Conservation (phyloP, 2,329 filamentous ascomycete species). For the Fusarium coicis region DNA sequence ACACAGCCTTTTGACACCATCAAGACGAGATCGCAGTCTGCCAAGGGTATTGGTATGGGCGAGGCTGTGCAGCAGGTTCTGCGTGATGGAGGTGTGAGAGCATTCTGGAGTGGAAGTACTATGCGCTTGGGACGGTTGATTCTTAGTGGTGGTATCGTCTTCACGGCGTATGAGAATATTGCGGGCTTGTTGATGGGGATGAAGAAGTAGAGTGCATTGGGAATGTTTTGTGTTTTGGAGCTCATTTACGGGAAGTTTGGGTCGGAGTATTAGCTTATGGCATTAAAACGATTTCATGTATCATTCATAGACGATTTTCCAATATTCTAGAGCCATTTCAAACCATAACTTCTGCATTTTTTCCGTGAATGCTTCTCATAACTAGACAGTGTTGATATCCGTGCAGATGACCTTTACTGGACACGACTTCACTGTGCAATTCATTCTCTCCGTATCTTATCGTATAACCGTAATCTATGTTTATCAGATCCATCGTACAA, state of each 20-base stretch:
- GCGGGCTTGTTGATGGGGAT: slow-evolving; percentile 41
- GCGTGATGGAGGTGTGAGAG: slow-evolving; percentile 66
- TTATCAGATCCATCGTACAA: background rate
- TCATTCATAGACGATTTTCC: background rate
- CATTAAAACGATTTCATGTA: background rate
- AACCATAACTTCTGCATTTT: fast-evolving
- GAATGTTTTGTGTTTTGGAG: background rate
- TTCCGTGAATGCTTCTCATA: too few relatives aligned
- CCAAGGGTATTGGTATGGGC: slow-evolving; percentile 64
- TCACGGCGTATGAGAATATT: slow-evolving; percentile 70
- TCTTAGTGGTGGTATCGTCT: slow-evolving; percentile 74
- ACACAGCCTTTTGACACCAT: slow-evolving; percentile 72
- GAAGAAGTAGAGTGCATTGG: background rate
- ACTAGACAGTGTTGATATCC: too few relatives aligned
- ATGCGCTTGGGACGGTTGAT: slow-evolving; percentile 74
- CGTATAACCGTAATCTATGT: background rate
- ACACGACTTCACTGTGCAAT: background rate
- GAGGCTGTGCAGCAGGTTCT: slow-evolving; percentile 67
- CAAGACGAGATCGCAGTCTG: slow-evolving; percentile 71
- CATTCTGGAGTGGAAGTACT: slow-evolving; percentile 74
- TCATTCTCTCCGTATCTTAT: background rate
- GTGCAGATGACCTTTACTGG: too few relatives aligned
- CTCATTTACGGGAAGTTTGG: background rate
- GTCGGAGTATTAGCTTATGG: background rate
- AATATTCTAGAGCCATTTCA: background rate